A percentile compares a stretch with the other conserved stretches of the same genome.
These are phyloP conservation scores for Dentipellis fragilis DNA, from an alignment of 768 basidiomycete genomes.

Conservation along the genomic window DNA sequence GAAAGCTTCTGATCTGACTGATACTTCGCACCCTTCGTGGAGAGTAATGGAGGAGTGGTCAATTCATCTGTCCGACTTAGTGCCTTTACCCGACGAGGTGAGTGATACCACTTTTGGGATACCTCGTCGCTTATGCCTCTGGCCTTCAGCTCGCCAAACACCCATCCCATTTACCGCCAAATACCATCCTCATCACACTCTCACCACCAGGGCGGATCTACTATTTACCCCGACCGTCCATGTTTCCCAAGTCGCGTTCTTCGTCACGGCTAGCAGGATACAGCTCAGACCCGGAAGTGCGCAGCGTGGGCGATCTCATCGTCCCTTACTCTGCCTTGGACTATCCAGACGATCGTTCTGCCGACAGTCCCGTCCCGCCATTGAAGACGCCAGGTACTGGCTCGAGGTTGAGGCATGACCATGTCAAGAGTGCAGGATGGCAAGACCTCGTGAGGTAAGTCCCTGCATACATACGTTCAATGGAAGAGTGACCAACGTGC, in stretches of 20 bases:
- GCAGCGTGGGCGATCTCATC: slow-evolving; percentile 20
- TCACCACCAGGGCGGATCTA: slow-evolving; percentile 51
- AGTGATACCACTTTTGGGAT: slow-evolving; percentile 19
- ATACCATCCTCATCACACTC: slow-evolving; percentile 61
- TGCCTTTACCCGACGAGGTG: slow-evolving; percentile 55
- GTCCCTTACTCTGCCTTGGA: slow-evolving; percentile 6
- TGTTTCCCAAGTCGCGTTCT: slow-evolving; percentile 24
- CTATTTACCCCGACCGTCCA: slow-evolving; percentile 36
- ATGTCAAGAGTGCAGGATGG: slow-evolving; percentile 42
- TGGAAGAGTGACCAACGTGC: background rate
- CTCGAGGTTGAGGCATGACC: slow-evolving; percentile 13
- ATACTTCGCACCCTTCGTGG: slow-evolving; percentile 35
- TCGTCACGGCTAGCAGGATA: slow-evolving; percentile 56
- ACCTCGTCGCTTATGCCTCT: background rate
- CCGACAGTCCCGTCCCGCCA: background rate
- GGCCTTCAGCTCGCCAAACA: slow-evolving; percentile 26
- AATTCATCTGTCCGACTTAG: slow-evolving; percentile 46
- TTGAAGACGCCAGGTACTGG: background rate
- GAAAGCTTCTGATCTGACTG: slow-evolving; percentile 5
- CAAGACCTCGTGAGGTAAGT: slow-evolving; percentile 67
- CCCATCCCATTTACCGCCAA: slow-evolving; percentile 49
- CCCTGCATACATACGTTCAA: no score
- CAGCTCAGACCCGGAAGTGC: slow-evolving; percentile 61
- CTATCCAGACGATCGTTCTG: slow-evolving; percentile 4
- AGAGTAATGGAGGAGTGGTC: slow-evolving; percentile 59